Base-by-base conservation (phyloP, 2,329 filamentous ascomycete species). In the Penicillium sp. region DNA sequence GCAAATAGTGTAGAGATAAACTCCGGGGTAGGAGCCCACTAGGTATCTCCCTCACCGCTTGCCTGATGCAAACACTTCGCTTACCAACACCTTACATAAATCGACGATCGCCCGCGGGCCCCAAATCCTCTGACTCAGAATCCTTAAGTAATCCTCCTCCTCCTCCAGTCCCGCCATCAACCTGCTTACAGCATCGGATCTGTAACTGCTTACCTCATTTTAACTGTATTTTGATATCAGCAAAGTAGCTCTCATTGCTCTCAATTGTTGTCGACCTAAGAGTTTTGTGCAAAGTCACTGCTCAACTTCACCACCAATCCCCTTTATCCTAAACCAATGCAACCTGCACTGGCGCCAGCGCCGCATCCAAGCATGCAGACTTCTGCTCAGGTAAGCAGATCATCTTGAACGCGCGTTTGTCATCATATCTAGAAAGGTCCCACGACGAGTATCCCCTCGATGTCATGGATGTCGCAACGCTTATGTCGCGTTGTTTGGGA, bases 341-440 rank as follows among this genome's bases (percentile, higher is more conserved):
- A 80, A 68, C 76, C 77, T 64, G 72, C 76, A 67, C 70, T 80
- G 69, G 78, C 78, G 59, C 78, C 78, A 70, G 78, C 78, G 65
- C 78, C 78, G 67, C 78, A 80, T 73, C 77, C 75, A 68, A 74
- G 71, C 66, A 78, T 78, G 75, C 78, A 79, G 67, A 72, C 73
- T 60, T 69, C 77, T 75, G 77, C 79, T 77, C 82, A 84, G 79
- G 82, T 84, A 83, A 81, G 82, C 78, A 70, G 59, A 60, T 53
- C 51, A 62, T 67, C 60, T 62, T 63, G 64, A 62, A 70, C 62
- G 63, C 63, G 62, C 67, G 70, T 74, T 75, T 75, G 72, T 75
- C 72, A 74, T 70, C 66, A 68, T 67, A 67, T 69, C 67, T 57
- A 57, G 43, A 54, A 13, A 47, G 4, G 6, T 47, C 54, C 54